phyloP scores from a whole-genome alignment of 208 protist species.

The Leishmania lainsoni region DNA sequence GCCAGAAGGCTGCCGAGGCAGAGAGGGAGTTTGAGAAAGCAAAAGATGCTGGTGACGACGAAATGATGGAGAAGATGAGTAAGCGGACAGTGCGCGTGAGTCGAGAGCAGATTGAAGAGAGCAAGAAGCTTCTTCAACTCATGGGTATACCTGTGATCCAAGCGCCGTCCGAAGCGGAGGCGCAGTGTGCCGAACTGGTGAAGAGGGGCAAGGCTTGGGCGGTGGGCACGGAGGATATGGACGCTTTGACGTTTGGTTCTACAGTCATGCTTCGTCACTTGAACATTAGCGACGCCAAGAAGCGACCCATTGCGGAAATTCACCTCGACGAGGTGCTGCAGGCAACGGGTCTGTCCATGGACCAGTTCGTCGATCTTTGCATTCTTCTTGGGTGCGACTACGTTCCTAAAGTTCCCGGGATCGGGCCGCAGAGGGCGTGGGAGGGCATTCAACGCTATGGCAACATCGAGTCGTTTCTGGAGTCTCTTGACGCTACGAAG shows the following conservation, averaged over 20 bases:
- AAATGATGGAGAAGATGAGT: slow-evolving; percentile 94
- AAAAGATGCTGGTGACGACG: slow-evolving; percentile 87
- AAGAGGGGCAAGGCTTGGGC: slow-evolving; percentile 96
- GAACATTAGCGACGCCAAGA: slow-evolving; percentile 95
- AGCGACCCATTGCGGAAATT: slow-evolving; percentile 96
- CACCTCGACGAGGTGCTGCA: slow-evolving; percentile 89
- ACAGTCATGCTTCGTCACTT: slow-evolving; percentile 96
- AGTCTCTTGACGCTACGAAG: slow-evolving; percentile 89
- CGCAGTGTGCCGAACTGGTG: slow-evolving; percentile 98
- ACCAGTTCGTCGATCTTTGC: slow-evolving; percentile 99
- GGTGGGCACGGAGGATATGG: slow-evolving; percentile 99
- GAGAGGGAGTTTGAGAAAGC: slow-evolving; percentile 91
- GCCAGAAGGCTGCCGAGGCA: slow-evolving; percentile 93
- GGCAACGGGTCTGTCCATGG: slow-evolving; percentile 84
- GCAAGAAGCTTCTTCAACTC: slow-evolving; percentile 96
- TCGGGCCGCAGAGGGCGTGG: slow-evolving; percentile 97
- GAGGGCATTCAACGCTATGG: slow-evolving; percentile 95
- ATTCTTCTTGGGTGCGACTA: slow-evolving; percentile 99
- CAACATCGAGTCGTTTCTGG: slow-evolving; percentile 96
- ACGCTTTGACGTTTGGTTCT: slow-evolving; percentile 98
- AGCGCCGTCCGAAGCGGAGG: slow-evolving; percentile 98
- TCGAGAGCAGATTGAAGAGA: slow-evolving; percentile 97
- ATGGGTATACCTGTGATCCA: slow-evolving; percentile 99
- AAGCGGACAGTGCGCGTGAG: slow-evolving; percentile 95
- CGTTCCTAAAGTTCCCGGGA: slow-evolving; percentile 97